These are phyloP conservation scores for Blumeria hordei DNA, from an alignment of 2,329 filamentous ascomycete species.

Conservation along the genomic window DNA sequence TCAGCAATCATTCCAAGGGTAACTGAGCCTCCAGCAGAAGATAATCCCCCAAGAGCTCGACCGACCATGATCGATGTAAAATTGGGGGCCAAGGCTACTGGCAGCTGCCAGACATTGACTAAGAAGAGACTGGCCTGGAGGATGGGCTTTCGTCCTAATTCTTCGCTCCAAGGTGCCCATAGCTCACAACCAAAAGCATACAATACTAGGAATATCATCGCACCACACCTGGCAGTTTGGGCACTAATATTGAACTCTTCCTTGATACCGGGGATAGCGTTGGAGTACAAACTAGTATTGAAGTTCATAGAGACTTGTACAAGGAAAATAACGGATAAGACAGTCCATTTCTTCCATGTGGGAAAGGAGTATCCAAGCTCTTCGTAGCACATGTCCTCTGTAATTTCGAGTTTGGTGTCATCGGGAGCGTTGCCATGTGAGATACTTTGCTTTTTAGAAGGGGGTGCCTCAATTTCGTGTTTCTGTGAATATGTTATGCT, in stretches of 20 bases:
- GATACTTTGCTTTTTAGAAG: too few species aligned
- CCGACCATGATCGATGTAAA: conserved; percentile 46
- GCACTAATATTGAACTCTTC: conserved; percentile 42
- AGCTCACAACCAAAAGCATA: conserved; percentile 76
- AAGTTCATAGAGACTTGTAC: conserved; percentile 61
- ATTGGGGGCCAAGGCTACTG: conserved; percentile 48
- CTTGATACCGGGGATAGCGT: conserved; percentile 38
- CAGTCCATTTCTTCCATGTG: conserved; percentile 42
- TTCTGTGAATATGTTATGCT: too few species aligned
- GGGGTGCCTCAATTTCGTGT: too few species aligned
- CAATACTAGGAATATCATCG: conserved; percentile 52
- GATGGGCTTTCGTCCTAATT: conserved; percentile 53
- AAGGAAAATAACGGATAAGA: conserved; percentile 47
- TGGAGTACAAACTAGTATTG: conserved; percentile 52
- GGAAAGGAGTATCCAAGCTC: conserved; percentile 40
- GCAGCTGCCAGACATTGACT: conserved; percentile 56
- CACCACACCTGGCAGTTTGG: conserved; percentile 47
- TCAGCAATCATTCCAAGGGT: conserved; percentile 55
- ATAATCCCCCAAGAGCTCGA: conserved; percentile 44
- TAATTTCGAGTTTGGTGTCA: conserved; percentile 16
- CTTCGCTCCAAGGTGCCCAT: conserved; percentile 74
- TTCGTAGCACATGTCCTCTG: conserved; percentile 35
- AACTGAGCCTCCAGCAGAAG: conserved; percentile 48
- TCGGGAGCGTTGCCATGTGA: too few species aligned
- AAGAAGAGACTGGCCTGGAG: conserved; percentile 49